Conservation (phyloP, 2,329 filamentous ascomycete species). For the Botrytis deweyae region DNA sequence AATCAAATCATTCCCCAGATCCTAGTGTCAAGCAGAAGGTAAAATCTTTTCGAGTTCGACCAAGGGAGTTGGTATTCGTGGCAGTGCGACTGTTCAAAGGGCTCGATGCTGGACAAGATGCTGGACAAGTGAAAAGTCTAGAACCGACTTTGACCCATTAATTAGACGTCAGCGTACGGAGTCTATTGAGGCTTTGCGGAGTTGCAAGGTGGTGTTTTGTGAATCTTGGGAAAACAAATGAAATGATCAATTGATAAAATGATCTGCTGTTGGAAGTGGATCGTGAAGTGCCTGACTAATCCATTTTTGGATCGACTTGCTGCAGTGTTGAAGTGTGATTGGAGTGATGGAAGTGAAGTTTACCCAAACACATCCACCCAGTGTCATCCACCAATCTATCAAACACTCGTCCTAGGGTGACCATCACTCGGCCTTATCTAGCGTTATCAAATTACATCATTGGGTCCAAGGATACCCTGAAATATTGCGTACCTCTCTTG, state of each 20-base stretch:
- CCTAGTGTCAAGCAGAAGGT: background rate
- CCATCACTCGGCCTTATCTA: background rate
- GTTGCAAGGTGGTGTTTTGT: background rate
- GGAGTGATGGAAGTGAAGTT: background rate
- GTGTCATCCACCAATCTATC: no score
- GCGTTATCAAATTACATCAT: slow-evolving; percentile 19
- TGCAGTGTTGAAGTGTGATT: background rate
- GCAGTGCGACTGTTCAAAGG: background rate
- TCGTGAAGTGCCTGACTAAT: background rate
- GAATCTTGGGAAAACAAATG: background rate
- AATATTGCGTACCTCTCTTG: background rate
- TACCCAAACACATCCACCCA: background rate
- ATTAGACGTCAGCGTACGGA: slow-evolving; percentile 1
- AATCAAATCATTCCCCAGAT: no score
- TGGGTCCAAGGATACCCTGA: background rate
- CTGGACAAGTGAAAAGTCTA: background rate
- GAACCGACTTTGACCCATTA: background rate
- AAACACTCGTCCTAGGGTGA: background rate
- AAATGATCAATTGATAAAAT: no score
- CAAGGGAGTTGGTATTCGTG: slow-evolving; percentile 3
- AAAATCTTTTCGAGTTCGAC: background rate
- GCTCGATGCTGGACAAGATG: background rate
- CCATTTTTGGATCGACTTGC: background rate
- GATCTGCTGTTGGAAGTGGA: slow-evolving; percentile 3
- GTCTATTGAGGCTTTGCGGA: background rate